Conservation (phyloP, 169 alveolate genomes). For the Pseudocohnilembus persalinus region DNA sequence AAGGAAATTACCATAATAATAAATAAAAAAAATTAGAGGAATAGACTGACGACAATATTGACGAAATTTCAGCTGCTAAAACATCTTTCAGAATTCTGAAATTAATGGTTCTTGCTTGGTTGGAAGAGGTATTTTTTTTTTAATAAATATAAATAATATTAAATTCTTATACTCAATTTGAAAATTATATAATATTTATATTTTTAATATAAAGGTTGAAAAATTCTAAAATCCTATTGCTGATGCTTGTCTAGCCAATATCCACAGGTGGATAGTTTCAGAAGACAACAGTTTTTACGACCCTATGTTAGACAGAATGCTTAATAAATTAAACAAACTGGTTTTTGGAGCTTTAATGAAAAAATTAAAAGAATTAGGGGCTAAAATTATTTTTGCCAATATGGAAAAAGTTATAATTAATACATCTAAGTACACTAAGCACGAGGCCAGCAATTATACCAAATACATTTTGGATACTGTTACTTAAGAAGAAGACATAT, state of each 20-base stretch:
- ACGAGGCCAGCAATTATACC: slow-evolving; percentile 66
- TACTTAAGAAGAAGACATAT: slow-evolving; percentile 54
- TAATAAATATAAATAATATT: no score
- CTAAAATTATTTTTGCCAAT: slow-evolving; percentile 74
- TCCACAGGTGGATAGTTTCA: slow-evolving; percentile 83
- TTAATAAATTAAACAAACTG: slow-evolving; percentile 71
- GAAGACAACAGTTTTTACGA: slow-evolving; percentile 75
- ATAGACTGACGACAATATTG: slow-evolving; percentile 69
- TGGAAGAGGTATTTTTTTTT: slow-evolving; percentile 68
- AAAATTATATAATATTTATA: no score
- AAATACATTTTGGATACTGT: slow-evolving; percentile 64
- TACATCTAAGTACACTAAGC: slow-evolving; percentile 61
- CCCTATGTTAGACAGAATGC: slow-evolving; percentile 79
- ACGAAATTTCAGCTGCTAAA: slow-evolving; percentile 57
- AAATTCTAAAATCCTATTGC: slow-evolving; percentile 65
- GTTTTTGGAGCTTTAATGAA: slow-evolving; percentile 55
- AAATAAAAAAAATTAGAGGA: slow-evolving; percentile 60
- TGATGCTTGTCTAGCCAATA: slow-evolving; percentile 64
- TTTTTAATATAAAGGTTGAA: not conserved
- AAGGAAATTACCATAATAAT: slow-evolving; percentile 28
- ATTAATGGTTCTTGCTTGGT: slow-evolving; percentile 65
- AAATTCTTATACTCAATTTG: no score
- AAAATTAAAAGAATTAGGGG: slow-evolving; percentile 73
- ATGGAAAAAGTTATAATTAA: slow-evolving; percentile 69
- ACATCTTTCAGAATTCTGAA: slow-evolving; percentile 69